Conservation (phyloP, 768 basidiomycete species). For the Agaricus subrufescens region DNA sequence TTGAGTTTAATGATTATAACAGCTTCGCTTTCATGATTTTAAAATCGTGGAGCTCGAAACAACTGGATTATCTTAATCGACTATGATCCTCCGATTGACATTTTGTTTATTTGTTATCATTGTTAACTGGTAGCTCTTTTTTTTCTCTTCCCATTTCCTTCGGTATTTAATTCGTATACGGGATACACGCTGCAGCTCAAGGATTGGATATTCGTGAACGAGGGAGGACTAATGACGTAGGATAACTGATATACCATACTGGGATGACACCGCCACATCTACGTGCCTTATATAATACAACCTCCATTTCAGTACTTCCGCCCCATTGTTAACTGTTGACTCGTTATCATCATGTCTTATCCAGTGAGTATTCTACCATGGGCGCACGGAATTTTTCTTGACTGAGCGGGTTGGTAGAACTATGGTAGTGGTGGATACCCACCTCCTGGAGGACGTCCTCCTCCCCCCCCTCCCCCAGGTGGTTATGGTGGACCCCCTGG, state of each 20-base stretch:
- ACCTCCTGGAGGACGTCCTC: slow-evolving; percentile 14
- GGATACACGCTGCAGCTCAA: too few relatives aligned
- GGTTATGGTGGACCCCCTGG: slow-evolving; percentile 17
- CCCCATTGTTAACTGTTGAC: not conserved
- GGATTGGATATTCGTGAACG: not conserved
- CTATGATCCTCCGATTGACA: too few relatives aligned
- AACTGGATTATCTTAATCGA: too few relatives aligned
- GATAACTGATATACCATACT: too few relatives aligned
- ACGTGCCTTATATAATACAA: not conserved
- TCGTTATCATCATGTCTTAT: slow-evolving; percentile 28
- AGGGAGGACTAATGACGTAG: not conserved
- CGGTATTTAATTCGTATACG: too few relatives aligned
- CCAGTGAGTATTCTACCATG: slow-evolving; percentile 16
- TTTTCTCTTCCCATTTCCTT: too few relatives aligned
- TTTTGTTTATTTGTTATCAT: slow-evolving; percentile 1
- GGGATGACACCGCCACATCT: not conserved
- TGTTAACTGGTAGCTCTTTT: not conserved
- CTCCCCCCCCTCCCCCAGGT: too few relatives aligned
- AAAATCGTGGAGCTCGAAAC: too few relatives aligned
- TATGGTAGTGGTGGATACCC: slow-evolving; percentile 18
- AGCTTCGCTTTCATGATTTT: not conserved
- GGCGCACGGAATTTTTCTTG: too few relatives aligned
- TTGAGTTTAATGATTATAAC: slow-evolving; percentile 4
- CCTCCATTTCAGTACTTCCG: not conserved
- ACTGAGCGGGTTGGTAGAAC: not conserved